Evolutionary conservation across 345 rosid genomes (phyloP).

Genomic region (Syzygium aromaticum): DNA sequence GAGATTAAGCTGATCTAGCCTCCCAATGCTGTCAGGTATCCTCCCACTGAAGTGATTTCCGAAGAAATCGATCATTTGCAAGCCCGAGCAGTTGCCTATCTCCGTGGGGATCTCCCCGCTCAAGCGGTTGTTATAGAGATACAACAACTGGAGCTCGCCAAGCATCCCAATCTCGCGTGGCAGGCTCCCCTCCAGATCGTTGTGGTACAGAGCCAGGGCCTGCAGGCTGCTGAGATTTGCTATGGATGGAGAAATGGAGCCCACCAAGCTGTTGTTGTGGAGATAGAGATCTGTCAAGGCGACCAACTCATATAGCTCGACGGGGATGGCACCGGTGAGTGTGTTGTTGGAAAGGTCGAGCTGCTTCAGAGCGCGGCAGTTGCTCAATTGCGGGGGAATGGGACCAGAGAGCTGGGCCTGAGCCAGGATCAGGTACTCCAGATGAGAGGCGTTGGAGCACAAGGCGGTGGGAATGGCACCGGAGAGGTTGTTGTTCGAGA

Average conservation of each 20-base stretch:
- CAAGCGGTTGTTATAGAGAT: constrained; percentile 63
- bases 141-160: constrained; percentile 43
- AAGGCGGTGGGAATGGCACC: constrained; percentile 41
- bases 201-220: constrained; percentile 64
- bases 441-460: constrained; percentile 46
- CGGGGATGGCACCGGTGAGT: constrained; percentile 60
- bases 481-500: constrained; percentile 54
- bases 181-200: constrained; percentile 57
- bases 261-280: constrained; percentile 81
- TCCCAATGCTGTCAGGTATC: constrained; percentile 58
- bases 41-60: constrained; percentile 72
- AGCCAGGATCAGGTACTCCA: constrained; percentile 44
- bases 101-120: constrained; percentile 67
- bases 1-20: constrained; percentile 36
- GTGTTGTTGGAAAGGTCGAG: constrained; percentile 81
- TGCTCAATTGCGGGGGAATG: constrained; percentile 53
- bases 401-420: constrained; percentile 53
- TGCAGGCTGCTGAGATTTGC: constrained; percentile 64
- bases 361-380: constrained; percentile 49
- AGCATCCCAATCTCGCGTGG: constrained; percentile 63
- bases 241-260: constrained; percentile 50
- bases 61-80: constrained; percentile 69
- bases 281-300: constrained; percentile 62
- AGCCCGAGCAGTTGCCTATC: constrained; percentile 74
- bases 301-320: constrained; percentile 35